These are phyloP conservation scores for Fusarium globosum DNA, from an alignment of 2,329 filamentous ascomycete species.

Conservation along the genomic window DNA sequence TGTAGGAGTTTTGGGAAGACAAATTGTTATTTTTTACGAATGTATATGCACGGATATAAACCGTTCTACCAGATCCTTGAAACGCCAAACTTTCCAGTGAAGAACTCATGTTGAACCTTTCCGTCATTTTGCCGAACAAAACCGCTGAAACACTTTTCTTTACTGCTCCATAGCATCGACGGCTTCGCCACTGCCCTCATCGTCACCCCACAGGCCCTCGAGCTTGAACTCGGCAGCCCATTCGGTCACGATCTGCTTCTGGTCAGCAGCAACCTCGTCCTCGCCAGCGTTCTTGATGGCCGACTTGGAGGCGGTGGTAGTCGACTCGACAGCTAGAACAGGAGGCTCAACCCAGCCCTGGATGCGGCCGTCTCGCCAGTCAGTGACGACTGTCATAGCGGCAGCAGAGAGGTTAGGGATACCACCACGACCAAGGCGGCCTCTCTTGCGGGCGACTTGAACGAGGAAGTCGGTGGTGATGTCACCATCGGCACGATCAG, in stretches of 20 bases:
- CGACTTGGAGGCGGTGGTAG: slow-evolving; percentile 46
- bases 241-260: slow-evolving; percentile 89
- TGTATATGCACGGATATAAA: slow-evolving; percentile 46
- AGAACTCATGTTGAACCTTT: slow-evolving; percentile 44
- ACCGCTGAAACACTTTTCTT: slow-evolving; percentile 18
- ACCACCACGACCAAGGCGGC: slow-evolving; percentile 87
- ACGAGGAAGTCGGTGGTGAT: slow-evolving; percentile 90
- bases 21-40: slow-evolving; percentile 39
- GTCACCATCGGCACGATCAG: slow-evolving; percentile 74
- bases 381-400: slow-evolving; percentile 93
- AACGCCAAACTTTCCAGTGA: slow-evolving; percentile 49
- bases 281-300: slow-evolving; percentile 54
- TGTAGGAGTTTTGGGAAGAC: slow-evolving; percentile 40
- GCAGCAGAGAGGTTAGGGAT: slow-evolving; percentile 89
- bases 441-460: slow-evolving; percentile 93
- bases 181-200: slow-evolving; percentile 56
- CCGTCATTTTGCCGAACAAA: slow-evolving; percentile 40
- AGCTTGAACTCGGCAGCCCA: slow-evolving; percentile 97
- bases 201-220: slow-evolving; percentile 88
- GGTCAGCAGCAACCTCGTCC: slow-evolving; percentile 66
- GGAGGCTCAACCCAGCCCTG: slow-evolving; percentile 91
- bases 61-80: slow-evolving; percentile 47
- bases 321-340: slow-evolving; percentile 65
- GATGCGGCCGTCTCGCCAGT: slow-evolving; percentile 95
- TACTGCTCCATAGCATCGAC: slow-evolving; percentile 66